phyloP scores from a whole-genome alignment of 2,329 filamentous ascomycete genomes.

The Penicillium paneum region DNA sequence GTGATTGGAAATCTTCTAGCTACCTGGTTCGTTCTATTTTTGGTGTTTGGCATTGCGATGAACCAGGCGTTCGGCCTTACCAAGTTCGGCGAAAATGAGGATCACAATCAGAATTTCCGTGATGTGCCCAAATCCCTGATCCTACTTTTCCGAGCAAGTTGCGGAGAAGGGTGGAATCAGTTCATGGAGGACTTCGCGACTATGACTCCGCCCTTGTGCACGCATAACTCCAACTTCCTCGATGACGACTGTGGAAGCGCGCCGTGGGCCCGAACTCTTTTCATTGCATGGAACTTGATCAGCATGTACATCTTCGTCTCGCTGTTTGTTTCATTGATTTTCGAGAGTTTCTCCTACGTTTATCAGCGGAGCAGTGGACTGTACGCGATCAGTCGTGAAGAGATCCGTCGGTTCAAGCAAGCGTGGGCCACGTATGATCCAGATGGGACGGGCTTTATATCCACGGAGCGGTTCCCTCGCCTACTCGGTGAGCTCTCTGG shows the following conservation, averaged over 20 bases:
- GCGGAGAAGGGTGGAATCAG: conserved; percentile 93
- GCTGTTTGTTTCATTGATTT: conserved; percentile 96
- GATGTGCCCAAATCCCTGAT: conserved; percentile 92
- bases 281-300: conserved; percentile 96
- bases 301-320: conserved; percentile 99
- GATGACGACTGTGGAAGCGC: conserved; percentile 89
- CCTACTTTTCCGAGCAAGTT: conserved; percentile 86
- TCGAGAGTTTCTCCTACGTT: conserved; percentile 98
- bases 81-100: conserved; percentile 71
- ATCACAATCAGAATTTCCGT: conserved; percentile 82
- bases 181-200: conserved; percentile 93
- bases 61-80: conserved; percentile 96
- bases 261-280: conserved; percentile 81
- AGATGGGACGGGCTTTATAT: conserved; percentile 84
- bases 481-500: conserved; percentile 85
- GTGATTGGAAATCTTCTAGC: conserved; percentile 88
- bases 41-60: conserved; percentile 93
- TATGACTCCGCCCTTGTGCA: conserved; percentile 77
- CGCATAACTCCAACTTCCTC: conserved; percentile 68
- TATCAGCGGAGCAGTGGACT: conserved; percentile 96
- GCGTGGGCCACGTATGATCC: conserved; percentile 97
- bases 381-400: conserved; percentile 83
- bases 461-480: conserved; percentile 82
- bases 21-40: conserved; percentile 95
- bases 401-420: conserved; percentile 95